Evolutionary conservation across 202 grass and related monocot genomes (phyloP).

Genomic region (Setaria viridis): DNA sequence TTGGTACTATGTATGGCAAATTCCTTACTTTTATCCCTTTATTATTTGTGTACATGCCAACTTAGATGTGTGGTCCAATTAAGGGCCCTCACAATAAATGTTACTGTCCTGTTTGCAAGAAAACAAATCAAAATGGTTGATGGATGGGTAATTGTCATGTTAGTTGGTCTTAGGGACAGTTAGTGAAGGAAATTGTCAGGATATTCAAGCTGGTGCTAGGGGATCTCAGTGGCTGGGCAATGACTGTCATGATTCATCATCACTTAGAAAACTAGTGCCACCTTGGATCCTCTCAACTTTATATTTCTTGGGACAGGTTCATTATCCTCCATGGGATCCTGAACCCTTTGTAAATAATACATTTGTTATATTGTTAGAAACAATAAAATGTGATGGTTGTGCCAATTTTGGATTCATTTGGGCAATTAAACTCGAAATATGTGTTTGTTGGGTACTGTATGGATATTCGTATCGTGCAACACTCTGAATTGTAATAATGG

Average conservation of each 20-base stretch:
- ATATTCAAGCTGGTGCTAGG: conserved; percentile 42
- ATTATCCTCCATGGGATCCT: conserved; percentile 19
- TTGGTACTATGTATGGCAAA: conserved; percentile 23
- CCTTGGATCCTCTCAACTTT: conserved; percentile 19
- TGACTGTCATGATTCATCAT: conserved; percentile 39
- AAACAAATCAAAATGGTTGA: conserved; percentile 41
- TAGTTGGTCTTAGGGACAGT: conserved; percentile 51
- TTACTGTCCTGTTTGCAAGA: conserved; percentile 37
- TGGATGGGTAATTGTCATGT: conserved; percentile 39
- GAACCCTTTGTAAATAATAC: background rate
- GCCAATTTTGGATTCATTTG: background rate
- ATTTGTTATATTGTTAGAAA: background rate
- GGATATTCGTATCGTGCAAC: conserved; percentile 19
- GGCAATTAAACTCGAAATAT: background rate
- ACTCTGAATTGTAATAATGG: conserved; percentile 23
- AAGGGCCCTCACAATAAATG: conserved; percentile 27
- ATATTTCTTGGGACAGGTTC: conserved; percentile 13
- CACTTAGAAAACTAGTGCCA: conserved; percentile 31
- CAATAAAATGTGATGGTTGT: background rate
- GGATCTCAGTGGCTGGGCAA: conserved; percentile 39
- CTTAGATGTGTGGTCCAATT: conserved; percentile 38
- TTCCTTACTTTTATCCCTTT: conserved; percentile 30
- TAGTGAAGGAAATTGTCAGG: conserved; percentile 38
- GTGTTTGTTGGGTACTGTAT: conserved; percentile 26
- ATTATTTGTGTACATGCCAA: conserved; percentile 22